Conservation (phyloP, 306 rosid species). For the Ziziphus jujuba region DNA sequence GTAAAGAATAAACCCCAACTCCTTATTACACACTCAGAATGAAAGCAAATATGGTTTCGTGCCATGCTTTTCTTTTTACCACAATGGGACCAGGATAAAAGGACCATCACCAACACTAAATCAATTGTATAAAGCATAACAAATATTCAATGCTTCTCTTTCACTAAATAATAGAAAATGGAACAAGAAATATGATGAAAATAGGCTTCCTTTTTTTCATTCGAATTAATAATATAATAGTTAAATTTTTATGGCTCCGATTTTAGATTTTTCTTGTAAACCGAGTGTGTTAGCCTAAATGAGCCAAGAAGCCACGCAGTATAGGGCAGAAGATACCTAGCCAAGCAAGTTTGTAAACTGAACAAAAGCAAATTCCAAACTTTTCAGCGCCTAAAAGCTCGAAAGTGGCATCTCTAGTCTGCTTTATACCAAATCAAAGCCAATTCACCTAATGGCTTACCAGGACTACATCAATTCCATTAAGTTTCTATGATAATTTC, state of each 20-base stretch:
- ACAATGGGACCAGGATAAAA: neutral
- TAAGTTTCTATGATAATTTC: neutral
- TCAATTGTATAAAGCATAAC: neutral
- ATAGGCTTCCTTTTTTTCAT: neutral
- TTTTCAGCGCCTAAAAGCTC: too few relatives aligned
- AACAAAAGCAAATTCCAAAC: too few relatives aligned
- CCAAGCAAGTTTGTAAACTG: neutral
- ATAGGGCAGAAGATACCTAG: neutral
- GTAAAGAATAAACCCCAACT: slow-evolving; percentile 11
- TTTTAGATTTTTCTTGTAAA: too few relatives aligned
- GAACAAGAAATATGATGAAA: neutral
- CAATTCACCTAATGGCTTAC: neutral
- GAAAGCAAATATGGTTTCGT: neutral
- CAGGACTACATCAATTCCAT: neutral
- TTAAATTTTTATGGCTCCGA: too few relatives aligned
- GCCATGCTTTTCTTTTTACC: neutral
- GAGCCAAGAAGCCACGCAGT: too few relatives aligned
- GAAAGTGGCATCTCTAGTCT: too few relatives aligned
- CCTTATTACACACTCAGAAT: neutral
- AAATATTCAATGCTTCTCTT: neutral
- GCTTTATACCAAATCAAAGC: too few relatives aligned
- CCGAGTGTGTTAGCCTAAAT: too few relatives aligned
- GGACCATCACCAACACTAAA: neutral
- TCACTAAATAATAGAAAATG: neutral
- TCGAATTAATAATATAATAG: too few relatives aligned